Evolutionary conservation across 257 asterid genomes (phyloP), one percentile per base, ranked within the genome.

Genomic region (Cordia subcordata): DNA sequence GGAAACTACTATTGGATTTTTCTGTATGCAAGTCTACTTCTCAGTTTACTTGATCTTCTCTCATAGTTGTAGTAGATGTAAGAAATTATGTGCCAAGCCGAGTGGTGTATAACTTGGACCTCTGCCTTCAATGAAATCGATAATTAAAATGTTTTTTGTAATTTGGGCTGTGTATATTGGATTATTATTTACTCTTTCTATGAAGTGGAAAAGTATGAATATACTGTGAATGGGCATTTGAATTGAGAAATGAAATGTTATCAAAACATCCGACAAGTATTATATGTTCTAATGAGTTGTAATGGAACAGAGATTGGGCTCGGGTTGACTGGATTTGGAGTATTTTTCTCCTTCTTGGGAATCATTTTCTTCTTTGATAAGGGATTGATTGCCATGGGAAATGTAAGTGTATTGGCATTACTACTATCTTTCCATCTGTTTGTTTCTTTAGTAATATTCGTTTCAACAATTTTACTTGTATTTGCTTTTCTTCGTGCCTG

Each of bases 381-480:
- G 78, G 98, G 98, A 35, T 81, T 91, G 37, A 82, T 91, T 64
- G 98, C 96, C 40, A 85, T 91, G 94, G 98, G 96, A 64, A 91
- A 91, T 65, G 98, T 92, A 80, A 81, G 96, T 68, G 27, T 47
- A 58, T 4, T 55, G 59, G 71, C 33, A 53, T 53, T 62, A 20
- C 17, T n/a, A 19, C 49, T 62, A 54, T 61, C 64, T 49, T 55
- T 12, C 1, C 22, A n/a, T 61, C 53, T 37, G 33, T 63, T 20
- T 10, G 60, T 16, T 52, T 73, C n/a, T 53, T 51, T 52, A 46
- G 53, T 33, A 23, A 22, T 32, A 20, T 27, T 44, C 49, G 63
- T 52, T 40, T 22, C 70, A 45, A 69, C n/a, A 60, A 20, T 53
- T 40, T 64, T 32, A 27, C 44, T 47, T 18, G n/a, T 42, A 17